Base-by-base conservation (phyloP, 78 protist genomes). In the Protostelium mycophagum region DNA sequence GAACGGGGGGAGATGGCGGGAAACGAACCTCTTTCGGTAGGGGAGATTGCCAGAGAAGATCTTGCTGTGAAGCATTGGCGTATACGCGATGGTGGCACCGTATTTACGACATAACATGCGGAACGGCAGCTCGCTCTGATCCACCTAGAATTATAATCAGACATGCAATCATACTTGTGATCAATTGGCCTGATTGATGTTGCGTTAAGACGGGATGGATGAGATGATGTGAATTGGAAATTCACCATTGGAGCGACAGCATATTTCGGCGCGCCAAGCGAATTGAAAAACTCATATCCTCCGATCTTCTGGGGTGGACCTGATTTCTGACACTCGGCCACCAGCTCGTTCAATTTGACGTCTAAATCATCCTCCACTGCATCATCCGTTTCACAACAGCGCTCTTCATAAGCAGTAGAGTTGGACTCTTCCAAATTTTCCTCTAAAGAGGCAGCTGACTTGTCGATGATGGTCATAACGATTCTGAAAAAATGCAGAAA, bases 11-110 rank as follows among this genome's bases (percentile, higher is more conserved):
- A 51, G 73, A 16, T 51, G 73, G 73, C 5, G 73, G 16, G 16
- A 25, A 16, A 51, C 16, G n/a, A 5, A 51, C 73, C 73, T 51
- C 73, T n/a, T 51, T 34, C 96, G 51, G 83, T 92, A 96, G 37
- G 89, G 36, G 34, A 88, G 88, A 23, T 51, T 36, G 0, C 83
- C 83, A n/a, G 93, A 89, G 85, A 90, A 93, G 36, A 89, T 91
- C 83, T 90, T 90, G 34, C 91, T 63, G 88, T 94, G 91, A 38
- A 94, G 86, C 98, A 96, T 96, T 36, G 97, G 98, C 23, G 98
- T 91, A 38, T 93, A 92, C 37, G 91, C 88, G 28, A 95, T 37
- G 83, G 93, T 95, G 0, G 95, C 93, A 38, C 96, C 96, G 88
- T 96, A 86, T 25, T 84, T 36, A 39, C 90, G 28, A 87, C 95